A percentile compares a stretch with the other conserved stretches of the same genome.
Evolutionary conservation across 1,284 basidiomycete species (phyloP).

Genomic region (Apiotrichum brassicae): DNA sequence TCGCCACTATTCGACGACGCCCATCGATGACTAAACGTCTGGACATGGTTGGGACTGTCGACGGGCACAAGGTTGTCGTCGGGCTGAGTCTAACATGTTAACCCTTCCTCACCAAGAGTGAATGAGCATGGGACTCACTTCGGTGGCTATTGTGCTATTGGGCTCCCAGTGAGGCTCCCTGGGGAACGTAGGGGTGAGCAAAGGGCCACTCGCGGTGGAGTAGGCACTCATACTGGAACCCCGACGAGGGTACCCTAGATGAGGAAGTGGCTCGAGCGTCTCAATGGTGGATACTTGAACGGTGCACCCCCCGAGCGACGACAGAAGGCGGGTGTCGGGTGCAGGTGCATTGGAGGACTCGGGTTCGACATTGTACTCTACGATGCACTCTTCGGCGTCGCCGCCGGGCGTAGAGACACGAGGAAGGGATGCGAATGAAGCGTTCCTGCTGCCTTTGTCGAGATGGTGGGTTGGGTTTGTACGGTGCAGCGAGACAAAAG

Average conservation of each 20-base stretch:
- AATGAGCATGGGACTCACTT: background rate
- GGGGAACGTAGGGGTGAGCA: background rate
- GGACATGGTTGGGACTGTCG: background rate
- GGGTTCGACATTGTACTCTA: slow-evolving; percentile 3
- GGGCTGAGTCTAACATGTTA: too few relatives aligned
- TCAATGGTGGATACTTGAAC: background rate
- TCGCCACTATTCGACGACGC: background rate
- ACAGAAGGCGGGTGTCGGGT: background rate
- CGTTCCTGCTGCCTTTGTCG: background rate
- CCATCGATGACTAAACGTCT: background rate
- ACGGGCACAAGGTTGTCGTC: background rate
- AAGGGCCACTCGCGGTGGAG: background rate
- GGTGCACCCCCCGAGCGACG: background rate
- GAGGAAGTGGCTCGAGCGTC: background rate
- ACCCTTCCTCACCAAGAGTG: too few relatives aligned
- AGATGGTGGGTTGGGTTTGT: too few relatives aligned
- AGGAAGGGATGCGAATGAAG: background rate
- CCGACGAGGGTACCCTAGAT: background rate
- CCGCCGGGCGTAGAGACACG: background rate
- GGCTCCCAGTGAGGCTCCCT: background rate
- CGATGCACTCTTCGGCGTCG: background rate
- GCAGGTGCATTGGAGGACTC: background rate
- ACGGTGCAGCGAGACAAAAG: too few relatives aligned
- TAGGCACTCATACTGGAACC: background rate
- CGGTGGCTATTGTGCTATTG: background rate